These are phyloP conservation scores for Stephanodiscus minutulus DNA, from an alignment of 108 stramenopile genomes.

Conservation along the genomic window DNA sequence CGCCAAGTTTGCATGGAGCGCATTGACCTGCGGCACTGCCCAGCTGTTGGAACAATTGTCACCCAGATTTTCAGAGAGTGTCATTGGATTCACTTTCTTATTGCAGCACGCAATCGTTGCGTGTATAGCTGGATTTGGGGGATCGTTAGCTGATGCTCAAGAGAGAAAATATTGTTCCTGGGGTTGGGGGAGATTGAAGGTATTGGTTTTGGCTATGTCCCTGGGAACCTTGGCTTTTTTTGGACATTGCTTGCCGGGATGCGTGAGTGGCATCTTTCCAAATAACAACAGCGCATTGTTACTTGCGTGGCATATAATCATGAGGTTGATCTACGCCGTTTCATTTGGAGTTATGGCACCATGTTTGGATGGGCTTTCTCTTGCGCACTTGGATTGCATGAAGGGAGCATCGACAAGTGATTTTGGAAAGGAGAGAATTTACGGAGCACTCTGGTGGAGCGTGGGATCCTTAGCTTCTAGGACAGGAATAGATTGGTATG, in stretches of 20 bases:
- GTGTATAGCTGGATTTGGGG: conserved; percentile 25
- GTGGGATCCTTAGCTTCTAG: conserved; percentile 48
- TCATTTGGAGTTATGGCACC: conserved; percentile 23
- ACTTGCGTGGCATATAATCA: conserved; percentile 32
- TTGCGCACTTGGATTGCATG: conserved; percentile 18
- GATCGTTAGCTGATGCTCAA: conserved; percentile 25
- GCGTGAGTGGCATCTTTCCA: neutral
- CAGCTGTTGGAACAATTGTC: conserved; percentile 26
- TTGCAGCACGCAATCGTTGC: conserved; percentile 29
- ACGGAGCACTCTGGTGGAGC: conserved; percentile 68
- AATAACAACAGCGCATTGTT: neutral
- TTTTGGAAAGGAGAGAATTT: conserved; percentile 31
- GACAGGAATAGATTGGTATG: conserved; percentile 51
- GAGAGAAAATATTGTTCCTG: conserved; percentile 25
- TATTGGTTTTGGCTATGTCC: conserved; percentile 11
- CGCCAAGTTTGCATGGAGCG: conserved; percentile 26
- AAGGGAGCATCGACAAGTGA: conserved; percentile 25
- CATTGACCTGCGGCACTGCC: conserved; percentile 30
- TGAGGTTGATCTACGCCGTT: conserved; percentile 32
- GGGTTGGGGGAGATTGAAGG: conserved; percentile 30
- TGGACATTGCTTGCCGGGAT: conserved; percentile 26
- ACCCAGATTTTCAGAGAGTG: conserved; percentile 27
- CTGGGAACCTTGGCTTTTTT: conserved; percentile 33
- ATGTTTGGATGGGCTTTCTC: conserved; percentile 26
- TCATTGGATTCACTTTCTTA: conserved; percentile 19